phyloP scores from a whole-genome alignment of 495 filamentous ascomycete species.

The Platismatia glauca region DNA sequence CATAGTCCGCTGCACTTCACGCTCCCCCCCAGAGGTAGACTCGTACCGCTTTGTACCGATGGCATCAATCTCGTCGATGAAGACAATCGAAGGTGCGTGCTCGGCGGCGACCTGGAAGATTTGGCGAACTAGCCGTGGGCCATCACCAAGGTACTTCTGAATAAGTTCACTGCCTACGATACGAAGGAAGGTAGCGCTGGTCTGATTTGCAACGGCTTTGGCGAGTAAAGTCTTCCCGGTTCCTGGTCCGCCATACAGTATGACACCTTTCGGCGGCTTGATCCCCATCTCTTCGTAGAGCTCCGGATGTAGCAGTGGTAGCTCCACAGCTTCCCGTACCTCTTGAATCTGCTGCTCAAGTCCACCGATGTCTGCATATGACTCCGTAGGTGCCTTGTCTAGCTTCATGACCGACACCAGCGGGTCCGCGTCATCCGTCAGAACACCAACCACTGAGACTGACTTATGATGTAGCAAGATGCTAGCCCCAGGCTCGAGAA shows the following conservation, averaged over 20 bases:
- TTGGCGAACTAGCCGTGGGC: constrained; percentile 86
- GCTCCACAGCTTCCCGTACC: constrained; percentile 91
- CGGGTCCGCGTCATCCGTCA: constrained; percentile 94
- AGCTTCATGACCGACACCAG: constrained; percentile 99
- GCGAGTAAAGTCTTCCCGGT: constrained; percentile 96
- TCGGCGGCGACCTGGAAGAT: constrained; percentile 97
- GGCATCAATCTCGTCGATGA: constrained; percentile 99
- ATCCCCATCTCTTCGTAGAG: constrained; percentile 99
- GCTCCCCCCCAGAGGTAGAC: constrained; percentile 90
- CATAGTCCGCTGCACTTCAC: constrained; percentile 98
- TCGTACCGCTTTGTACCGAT: constrained; percentile 99
- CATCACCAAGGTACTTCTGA: constrained; percentile 97
- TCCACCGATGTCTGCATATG: constrained; percentile 97
- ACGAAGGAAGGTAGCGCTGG: constrained; percentile 93
- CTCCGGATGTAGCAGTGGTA: constrained; percentile 92
- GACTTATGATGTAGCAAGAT: constrained; percentile 96
- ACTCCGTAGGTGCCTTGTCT: constrained; percentile 96
- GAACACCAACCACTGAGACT: constrained; percentile 92
- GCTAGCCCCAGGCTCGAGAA: constrained; percentile 91
- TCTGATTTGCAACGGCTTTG: constrained; percentile 98
- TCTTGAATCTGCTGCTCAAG: constrained; percentile 94
- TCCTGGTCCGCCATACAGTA: constrained; percentile 94
- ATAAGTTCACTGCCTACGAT: constrained; percentile 98
- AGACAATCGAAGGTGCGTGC: constrained; percentile 93
- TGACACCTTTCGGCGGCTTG: constrained; percentile 98